A percentile compares a stretch with the other conserved stretches of the same genome.
These are phyloP conservation scores for Teunomyces gatunensis DNA, from an alignment of 805 yeast genomes.

Conservation along the genomic window DNA sequence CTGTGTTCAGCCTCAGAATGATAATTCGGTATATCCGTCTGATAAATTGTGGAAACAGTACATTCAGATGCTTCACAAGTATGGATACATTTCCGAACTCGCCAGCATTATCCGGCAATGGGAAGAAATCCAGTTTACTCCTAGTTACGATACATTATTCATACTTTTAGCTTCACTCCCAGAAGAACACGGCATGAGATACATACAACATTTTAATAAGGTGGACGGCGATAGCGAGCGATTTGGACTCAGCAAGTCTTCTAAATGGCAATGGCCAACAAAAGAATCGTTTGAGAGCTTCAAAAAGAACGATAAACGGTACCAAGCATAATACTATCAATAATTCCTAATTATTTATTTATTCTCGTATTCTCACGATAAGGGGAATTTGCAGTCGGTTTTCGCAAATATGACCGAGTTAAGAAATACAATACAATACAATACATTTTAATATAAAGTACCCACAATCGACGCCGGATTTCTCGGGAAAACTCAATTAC, in stretches of 20 bases:
- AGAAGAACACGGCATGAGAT: slow-evolving; percentile 33
- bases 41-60: slow-evolving; percentile 52
- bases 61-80: slow-evolving; percentile 47
- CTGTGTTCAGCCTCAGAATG: not conserved
- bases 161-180: slow-evolving; percentile 39
- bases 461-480: not conserved
- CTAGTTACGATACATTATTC: slow-evolving; percentile 38
- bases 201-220: slow-evolving; percentile 33
- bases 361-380: too few species aligned
- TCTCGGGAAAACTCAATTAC: not conserved
- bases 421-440: too few species aligned
- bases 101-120: slow-evolving; percentile 52
- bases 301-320: not conserved
- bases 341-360: too few species aligned
- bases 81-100: slow-evolving; percentile 48
- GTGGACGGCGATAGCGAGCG: slow-evolving; percentile 9
- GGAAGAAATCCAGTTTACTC: slow-evolving; percentile 46
- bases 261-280: slow-evolving; percentile 7
- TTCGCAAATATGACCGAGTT: not conserved
- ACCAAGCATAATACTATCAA: not conserved
- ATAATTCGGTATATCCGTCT: slow-evolving; percentile 37
- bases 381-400: not conserved
- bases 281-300: not conserved
- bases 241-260: not conserved
- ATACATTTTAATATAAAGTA: too few species aligned